Evolutionary conservation across 2,329 filamentous ascomycete species (phyloP), one percentile per base, ranked within the genome.

Genomic region (Ophiognomonia clavigignenti-juglandacearum): DNA sequence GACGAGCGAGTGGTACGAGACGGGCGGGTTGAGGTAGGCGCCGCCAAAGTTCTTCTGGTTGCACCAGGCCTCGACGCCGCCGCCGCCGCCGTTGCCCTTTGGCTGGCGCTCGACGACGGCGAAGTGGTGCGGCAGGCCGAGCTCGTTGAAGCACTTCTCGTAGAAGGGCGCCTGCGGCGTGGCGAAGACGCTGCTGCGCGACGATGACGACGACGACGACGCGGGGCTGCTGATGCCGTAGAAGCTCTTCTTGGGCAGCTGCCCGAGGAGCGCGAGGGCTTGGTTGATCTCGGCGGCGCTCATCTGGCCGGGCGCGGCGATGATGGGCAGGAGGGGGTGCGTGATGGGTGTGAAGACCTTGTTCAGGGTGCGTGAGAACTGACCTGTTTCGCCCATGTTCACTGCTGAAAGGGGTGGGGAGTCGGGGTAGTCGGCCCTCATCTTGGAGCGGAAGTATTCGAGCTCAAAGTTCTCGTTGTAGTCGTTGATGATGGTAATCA

Each of bases 381-480:
- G 88, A 10, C 89, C 89, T n/a, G 82, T 80, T 56, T 88, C 83
- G 22, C 87, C 87, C 87, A 93, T 93, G 64, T 93, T 93, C 55
- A 95, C 80, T 6, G 86, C 88, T 2, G 88, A 93, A 27, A 95
- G 73, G 1, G 86, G 85, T 9, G 88, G 87, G 8, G 76, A 74
- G 52, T 84, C 75, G 0, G 85, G 77, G 54, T 85, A 83, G 53
- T 85, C 80, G 24, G 77, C 71, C 58, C 82, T 82, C 61, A 93
- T 83, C 54, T 82, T 78, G 10, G 86, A 89, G 24, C 88, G 83
- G 67, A 95, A 95, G 64, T 91, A 91, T 64, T 95, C 89, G 27
- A 95, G 76, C 67, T 95, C 88, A 61, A 95, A 93, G 64, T 95
- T 93, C 57, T 91, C 88, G 60, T 90, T 88, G 61, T 86, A 83